Evolutionary conservation across 371 early-diverging fungal genomes (phyloP).

Genomic region (Mortierella sp.): DNA sequence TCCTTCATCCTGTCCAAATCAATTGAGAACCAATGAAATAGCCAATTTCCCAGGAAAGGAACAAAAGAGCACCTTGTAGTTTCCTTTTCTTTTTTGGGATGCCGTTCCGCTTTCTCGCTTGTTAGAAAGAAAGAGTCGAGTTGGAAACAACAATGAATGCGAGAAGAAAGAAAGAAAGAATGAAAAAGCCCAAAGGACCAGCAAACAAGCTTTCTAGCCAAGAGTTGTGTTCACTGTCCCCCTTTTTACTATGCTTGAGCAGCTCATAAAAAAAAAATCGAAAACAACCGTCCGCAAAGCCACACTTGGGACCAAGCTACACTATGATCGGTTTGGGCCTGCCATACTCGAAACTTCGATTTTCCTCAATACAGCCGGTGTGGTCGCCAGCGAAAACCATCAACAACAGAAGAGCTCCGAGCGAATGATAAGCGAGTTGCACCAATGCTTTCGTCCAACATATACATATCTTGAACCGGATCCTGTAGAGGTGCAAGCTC

Average conservation of each 20-base stretch:
- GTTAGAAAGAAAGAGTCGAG: neutral
- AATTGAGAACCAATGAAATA: neutral
- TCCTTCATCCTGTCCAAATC: slow-evolving; percentile 72
- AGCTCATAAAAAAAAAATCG: slow-evolving; percentile 5
- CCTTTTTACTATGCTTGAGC: neutral
- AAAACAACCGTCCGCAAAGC: slow-evolving; percentile 12
- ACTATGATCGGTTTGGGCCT: neutral
- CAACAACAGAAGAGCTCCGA: too few relatives aligned
- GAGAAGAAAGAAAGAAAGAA: slow-evolving; percentile 5
- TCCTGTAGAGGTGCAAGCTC: too few relatives aligned
- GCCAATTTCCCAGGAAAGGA: neutral
- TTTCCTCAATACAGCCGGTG: slow-evolving; percentile 21
- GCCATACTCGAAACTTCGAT: neutral
- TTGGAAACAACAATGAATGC: slow-evolving; percentile 12
- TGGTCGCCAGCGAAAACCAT: slow-evolving; percentile 33
- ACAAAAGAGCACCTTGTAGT: too few relatives aligned
- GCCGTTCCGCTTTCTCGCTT: too few relatives aligned
- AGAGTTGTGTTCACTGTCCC: too few relatives aligned
- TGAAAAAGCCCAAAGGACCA: slow-evolving; percentile 12
- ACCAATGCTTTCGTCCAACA: too few relatives aligned
- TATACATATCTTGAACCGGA: too few relatives aligned
- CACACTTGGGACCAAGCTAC: neutral
- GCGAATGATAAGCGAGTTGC: too few relatives aligned
- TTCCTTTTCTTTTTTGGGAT: too few relatives aligned
- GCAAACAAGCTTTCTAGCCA: too few relatives aligned